Evolutionary conservation across 768 basidiomycete species (phyloP).

Genomic region (Russula foetens): DNA sequence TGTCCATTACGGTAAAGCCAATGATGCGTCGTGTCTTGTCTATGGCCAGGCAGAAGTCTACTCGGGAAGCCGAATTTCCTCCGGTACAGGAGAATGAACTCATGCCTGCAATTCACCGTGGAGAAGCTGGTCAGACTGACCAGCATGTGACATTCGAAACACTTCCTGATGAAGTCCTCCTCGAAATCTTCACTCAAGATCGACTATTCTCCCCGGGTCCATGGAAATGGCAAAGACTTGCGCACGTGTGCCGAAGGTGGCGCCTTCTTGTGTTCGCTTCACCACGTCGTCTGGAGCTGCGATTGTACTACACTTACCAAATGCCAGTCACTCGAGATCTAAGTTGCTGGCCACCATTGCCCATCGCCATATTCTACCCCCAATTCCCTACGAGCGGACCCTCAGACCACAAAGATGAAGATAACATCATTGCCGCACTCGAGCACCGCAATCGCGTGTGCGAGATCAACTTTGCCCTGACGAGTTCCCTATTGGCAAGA

Average conservation of each 20-base stretch:
- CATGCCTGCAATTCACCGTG: background rate
- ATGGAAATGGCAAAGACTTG: constrained; percentile 8
- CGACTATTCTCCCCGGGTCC: background rate
- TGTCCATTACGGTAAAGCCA: background rate
- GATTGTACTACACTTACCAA: background rate
- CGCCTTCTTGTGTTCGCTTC: background rate
- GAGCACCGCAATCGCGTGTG: background rate
- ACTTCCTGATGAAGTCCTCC: constrained; percentile 3
- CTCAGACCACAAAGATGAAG: background rate
- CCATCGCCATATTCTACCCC: constrained; percentile 5
- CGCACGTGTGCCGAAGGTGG: constrained; percentile 6
- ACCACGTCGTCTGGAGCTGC: background rate
- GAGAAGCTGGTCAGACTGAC: no score
- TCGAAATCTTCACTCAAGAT: background rate
- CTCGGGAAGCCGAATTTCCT: background rate
- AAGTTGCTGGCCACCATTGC: background rate
- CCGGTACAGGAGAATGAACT: background rate
- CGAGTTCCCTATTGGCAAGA: background rate
- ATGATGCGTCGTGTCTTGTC: background rate
- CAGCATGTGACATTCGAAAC: background rate
- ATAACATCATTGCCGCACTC: background rate
- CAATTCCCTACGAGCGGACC: background rate
- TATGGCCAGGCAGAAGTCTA: background rate
- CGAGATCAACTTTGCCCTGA: background rate
- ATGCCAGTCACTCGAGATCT: background rate